Percentiles rank a stretch among this genome's conserved stretches.
Conservation (phyloP, 1,139 yeast genomes). For the Kodamaea sp. region DNA sequence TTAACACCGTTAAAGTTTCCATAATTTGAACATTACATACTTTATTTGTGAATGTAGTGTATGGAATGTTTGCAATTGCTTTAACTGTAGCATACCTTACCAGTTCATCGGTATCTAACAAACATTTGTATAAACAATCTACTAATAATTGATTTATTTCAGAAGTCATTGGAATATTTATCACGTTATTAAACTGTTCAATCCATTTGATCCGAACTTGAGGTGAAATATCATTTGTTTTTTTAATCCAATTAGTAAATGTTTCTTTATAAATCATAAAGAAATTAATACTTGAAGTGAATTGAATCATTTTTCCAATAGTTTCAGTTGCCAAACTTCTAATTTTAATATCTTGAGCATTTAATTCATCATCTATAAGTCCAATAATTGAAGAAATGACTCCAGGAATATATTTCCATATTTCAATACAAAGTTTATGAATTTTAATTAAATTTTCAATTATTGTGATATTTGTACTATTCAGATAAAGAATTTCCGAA, state of each 20-base stretch:
- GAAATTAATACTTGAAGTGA: slow-evolving; percentile 43
- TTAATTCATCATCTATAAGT: slow-evolving; percentile 73
- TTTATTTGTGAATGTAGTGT: slow-evolving; percentile 37
- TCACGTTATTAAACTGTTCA: slow-evolving; percentile 41
- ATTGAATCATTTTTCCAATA: slow-evolving; percentile 62
- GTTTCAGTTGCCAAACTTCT: slow-evolving; percentile 71
- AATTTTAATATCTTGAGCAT: slow-evolving; percentile 62
- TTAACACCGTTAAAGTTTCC: slow-evolving; percentile 54
- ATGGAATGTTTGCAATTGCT: slow-evolving; percentile 40
- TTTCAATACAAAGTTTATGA: slow-evolving; percentile 59
- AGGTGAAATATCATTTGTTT: slow-evolving; percentile 66
- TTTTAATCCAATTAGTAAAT: slow-evolving; percentile 69
- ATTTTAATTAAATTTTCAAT: slow-evolving; percentile 50
- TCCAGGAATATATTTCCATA: slow-evolving; percentile 81
- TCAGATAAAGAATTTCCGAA: slow-evolving; percentile 66
- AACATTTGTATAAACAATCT: slow-evolving; percentile 60
- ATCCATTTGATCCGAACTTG: slow-evolving; percentile 71
- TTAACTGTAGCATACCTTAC: slow-evolving; percentile 65
- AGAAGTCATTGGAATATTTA: slow-evolving; percentile 39
- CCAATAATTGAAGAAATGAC: slow-evolving; percentile 73
- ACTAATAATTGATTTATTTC: slow-evolving; percentile 53
- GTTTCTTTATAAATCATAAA: slow-evolving; percentile 55
- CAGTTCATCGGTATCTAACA: slow-evolving; percentile 71
- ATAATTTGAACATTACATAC: slow-evolving; percentile 48
- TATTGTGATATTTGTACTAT: slow-evolving; percentile 25